phyloP scores from a whole-genome alignment of 1,284 basidiomycete species.

The Uromyces viciae-fabae region DNA sequence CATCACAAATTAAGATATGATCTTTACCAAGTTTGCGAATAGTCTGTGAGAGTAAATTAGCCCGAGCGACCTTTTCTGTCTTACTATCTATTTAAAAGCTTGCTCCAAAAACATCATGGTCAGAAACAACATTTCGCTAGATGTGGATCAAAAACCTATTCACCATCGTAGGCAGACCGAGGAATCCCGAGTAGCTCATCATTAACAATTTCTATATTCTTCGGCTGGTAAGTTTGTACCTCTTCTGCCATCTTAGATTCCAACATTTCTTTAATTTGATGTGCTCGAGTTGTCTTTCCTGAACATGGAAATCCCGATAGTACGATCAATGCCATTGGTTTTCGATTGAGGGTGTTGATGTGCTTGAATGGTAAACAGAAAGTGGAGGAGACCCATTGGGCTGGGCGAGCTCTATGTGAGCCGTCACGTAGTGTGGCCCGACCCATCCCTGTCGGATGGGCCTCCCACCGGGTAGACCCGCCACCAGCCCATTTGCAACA shows the following conservation, averaged over 20 bases:
- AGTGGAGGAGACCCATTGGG: no score
- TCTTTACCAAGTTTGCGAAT: conserved; percentile 33
- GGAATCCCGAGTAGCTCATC: conserved; percentile 18
- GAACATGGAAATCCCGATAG: conserved; percentile 35
- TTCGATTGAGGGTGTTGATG: no score
- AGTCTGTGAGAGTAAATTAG: conserved; percentile 22
- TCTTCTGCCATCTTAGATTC: conserved; percentile 2
- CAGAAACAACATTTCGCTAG: background rate
- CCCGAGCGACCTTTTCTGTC: conserved; percentile 27
- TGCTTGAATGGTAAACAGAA: no score
- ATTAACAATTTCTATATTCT: conserved; percentile 22
- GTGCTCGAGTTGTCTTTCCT: conserved; percentile 36
- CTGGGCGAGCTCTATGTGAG: no score
- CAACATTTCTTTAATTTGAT: conserved; percentile 36
- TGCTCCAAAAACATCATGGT: no score
- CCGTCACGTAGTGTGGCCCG: no score
- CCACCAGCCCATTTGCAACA: no score
- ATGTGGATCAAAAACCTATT: background rate
- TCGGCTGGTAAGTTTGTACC: background rate
- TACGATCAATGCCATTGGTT: conserved; percentile 30
- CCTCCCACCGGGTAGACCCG: no score
- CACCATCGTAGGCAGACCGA: conserved; percentile 36
- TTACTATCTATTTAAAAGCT: conserved; percentile 30
- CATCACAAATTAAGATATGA: conserved; percentile 35
- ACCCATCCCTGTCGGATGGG: no score